Conservation (phyloP, 805 yeast species). For the Maudiozyma turicensis region DNA sequence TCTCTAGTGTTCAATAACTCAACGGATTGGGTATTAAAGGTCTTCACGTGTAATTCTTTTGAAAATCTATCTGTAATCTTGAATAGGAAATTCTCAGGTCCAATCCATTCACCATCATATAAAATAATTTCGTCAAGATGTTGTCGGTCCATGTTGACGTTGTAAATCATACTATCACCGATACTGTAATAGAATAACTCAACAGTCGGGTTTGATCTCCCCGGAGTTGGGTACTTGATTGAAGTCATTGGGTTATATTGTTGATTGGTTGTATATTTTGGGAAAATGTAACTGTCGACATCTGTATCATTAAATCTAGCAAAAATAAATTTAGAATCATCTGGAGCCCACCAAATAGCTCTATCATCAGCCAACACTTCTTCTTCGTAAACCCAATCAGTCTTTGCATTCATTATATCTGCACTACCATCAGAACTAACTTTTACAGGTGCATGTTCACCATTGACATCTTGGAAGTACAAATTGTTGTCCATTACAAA, state of each 20-base stretch:
- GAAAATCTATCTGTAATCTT: constrained; percentile 59
- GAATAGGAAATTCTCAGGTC: constrained; percentile 38
- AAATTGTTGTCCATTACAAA: constrained; percentile 50
- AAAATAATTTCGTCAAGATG: constrained; percentile 39
- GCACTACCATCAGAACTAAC: constrained; percentile 41
- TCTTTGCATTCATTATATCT: constrained; percentile 52
- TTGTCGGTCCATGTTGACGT: constrained; percentile 17
- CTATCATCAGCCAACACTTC: constrained; percentile 53
- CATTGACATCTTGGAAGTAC: constrained; percentile 35
- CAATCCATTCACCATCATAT: constrained; percentile 56
- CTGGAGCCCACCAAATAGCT: constrained; percentile 68
- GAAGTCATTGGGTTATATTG: constrained; percentile 39
- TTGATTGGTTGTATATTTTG: constrained; percentile 37
- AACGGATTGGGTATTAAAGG: constrained; percentile 29
- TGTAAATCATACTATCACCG: constrained; percentile 13
- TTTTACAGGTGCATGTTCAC: constrained; percentile 6
- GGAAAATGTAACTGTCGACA: constrained; percentile 45
- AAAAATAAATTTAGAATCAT: constrained; percentile 45
- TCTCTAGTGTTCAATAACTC: constrained; percentile 34
- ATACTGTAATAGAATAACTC: constrained; percentile 37
- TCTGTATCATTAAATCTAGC: constrained; percentile 49
- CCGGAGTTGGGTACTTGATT: constrained; percentile 68
- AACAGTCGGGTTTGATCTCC: constrained; percentile 48
- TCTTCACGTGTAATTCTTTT: constrained; percentile 41
- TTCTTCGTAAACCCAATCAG: constrained; percentile 83